Evolutionary conservation across 2,329 filamentous ascomycete genomes (phyloP).

Genomic region (Colletotrichum gloeosporioides): DNA sequence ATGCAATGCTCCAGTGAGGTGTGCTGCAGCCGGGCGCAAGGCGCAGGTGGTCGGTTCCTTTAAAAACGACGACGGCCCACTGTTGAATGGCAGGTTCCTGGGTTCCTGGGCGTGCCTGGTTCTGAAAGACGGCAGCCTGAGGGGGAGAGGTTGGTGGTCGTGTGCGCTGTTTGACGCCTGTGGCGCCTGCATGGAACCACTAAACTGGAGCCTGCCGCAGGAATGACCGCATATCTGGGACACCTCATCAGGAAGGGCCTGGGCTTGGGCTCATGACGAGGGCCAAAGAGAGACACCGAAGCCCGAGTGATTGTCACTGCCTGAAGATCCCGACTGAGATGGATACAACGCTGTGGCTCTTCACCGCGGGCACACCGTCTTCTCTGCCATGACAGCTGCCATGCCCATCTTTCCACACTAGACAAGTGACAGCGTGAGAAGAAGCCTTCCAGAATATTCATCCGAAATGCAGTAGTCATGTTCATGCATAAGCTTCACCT

Average conservation of each 20-base stretch:
- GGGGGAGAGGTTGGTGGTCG: not conserved
- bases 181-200: slow-evolving; percentile 5
- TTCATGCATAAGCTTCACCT: not conserved
- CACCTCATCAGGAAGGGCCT: not conserved
- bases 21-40: not conserved
- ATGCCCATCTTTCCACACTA: not conserved
- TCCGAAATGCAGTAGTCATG: not conserved
- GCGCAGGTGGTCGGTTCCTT: not conserved
- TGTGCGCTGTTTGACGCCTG: slow-evolving; percentile 3
- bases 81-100: not conserved
- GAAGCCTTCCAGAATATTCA: not conserved
- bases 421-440: not conserved
- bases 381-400: not conserved
- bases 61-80: not conserved
- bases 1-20: not conserved
- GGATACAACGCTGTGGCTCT: not conserved
- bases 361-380: not conserved
- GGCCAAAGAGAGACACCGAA: not conserved
- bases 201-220: not conserved
- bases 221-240: slow-evolving; percentile 6
- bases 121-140: not conserved
- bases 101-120: not conserved
- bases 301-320: not conserved
- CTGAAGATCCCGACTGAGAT: not conserved
- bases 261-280: not conserved